A percentile compares a stretch with the other conserved stretches of the same genome.
These are phyloP conservation scores for Leptodermis oblonga DNA, from an alignment of 257 asterid genomes.

Conservation along the genomic window DNA sequence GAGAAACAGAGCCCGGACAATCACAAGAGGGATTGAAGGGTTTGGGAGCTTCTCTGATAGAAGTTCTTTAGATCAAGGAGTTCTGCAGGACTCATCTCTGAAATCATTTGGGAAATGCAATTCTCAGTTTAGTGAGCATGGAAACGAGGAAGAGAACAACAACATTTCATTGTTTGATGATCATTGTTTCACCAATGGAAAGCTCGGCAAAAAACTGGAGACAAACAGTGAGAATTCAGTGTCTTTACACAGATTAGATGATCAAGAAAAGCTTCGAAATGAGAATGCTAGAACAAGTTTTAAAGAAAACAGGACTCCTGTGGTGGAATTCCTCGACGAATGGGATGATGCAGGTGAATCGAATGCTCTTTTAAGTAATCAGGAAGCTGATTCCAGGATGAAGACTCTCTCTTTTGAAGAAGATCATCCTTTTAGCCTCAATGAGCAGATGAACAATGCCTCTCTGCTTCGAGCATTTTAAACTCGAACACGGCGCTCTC, in stretches of 20 bases:
- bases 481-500: not conserved
- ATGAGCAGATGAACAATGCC: constrained; percentile 24
- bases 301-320: constrained; percentile 49
- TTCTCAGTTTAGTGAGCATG: constrained; percentile 46
- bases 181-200: not conserved
- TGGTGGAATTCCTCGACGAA: constrained; percentile 17
- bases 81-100: constrained; percentile 25
- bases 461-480: constrained; percentile 46
- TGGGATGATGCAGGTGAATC: constrained; percentile 32
- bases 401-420: constrained; percentile 19
- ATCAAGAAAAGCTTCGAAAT: constrained; percentile 6
- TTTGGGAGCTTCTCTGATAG: constrained; percentile 69
- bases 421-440: constrained; percentile 52
- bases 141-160: constrained; percentile 28
- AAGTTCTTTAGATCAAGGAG: constrained; percentile 28
- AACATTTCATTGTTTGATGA: constrained; percentile 21
- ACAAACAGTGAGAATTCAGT: constrained; percentile 13
- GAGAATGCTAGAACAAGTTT: constrained; percentile 16
- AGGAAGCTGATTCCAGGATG: constrained; percentile 16
- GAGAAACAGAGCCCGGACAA: constrained; percentile 55
- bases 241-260: constrained; percentile 1
- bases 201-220: constrained; percentile 8
- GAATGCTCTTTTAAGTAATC: constrained; percentile 41
- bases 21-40: constrained; percentile 80
- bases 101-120: constrained; percentile 47